Base-by-base conservation (phyloP, 441 rosid species). In the Breynia disticha region DNA sequence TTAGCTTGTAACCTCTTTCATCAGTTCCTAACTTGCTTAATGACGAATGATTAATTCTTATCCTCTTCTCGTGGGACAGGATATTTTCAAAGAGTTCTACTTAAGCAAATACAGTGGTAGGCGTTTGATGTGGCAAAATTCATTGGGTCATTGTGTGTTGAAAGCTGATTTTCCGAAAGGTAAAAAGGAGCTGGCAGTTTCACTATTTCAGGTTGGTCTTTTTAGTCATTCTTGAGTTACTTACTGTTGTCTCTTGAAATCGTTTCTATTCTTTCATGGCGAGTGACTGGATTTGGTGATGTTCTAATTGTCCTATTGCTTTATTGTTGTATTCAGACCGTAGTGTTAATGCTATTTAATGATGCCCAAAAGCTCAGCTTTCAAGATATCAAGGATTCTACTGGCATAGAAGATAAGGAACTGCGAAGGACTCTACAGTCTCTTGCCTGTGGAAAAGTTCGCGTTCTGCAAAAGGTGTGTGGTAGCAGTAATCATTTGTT, bases 91-190 rank as follows among this genome's bases (percentile, higher is more conserved):
- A 72, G 99, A 94, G 73, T 94, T 94, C 59, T 94, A 94, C 75
- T 72, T 94, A 22, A 87, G 99, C 76, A 87, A 94, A 69, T 85
- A 94, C 62, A 94, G 87, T 69, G 99, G 99, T 20, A 84, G 97
- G 68, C 93, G 95, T 60, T 69, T 94, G 71, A 94, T 94, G 99
- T 94, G 96, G 99, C 97, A 94, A 69, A 87, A 87, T 60, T 94
- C 97, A 32, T 73, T 94, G 73, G 97, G 96, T 56, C 95, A 94
- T 64, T 94, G 97, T 69, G 97, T 87, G 48, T 71, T 94, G 71
- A 94, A 90, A 73, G 89, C 94, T 47, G 95, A 89, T 63, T 94
- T 89, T 69, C 76, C 87, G 0, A 90, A 75, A 74, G 97, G 91
- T 57, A 94, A 76, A 76, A 94, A 87, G 79, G 99, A 94, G 79